Evolutionary conservation across 768 basidiomycete genomes (phyloP), one percentile per base, ranked within the genome.

Genomic region (Rossbeevera mucosa): DNA sequence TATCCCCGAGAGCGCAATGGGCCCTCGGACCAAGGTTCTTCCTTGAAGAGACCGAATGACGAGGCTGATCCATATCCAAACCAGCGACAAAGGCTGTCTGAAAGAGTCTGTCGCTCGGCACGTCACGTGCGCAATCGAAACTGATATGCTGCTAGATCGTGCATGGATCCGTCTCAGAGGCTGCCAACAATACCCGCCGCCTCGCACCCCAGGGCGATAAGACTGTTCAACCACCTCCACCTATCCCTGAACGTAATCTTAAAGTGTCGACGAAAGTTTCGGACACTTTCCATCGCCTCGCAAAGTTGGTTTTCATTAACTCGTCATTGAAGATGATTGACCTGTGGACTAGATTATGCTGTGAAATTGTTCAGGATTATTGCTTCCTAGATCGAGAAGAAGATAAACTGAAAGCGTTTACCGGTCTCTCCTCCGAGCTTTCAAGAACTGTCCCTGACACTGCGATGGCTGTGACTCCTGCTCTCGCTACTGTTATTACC

Each of bases 391-490:
- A 73, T 40, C 70, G 64, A 51, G 79, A 79, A 57, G 76, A 74
- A 53, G 68, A 72, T 47, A 80, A 78, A 59, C 56, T 77, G 33
- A 70, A 75, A 53, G 76, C 76, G 2, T 81, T 77, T 53, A 77
- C 72, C 3, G 74, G 76, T 29, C 67, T 82, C 44, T 78, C 78
- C 7, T 64, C 74, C 33, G 71, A 76, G 14, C 68, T 82, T 26
- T 74, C 78, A 13, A 73, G 71, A 54, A 71, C 76, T 33, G 75
- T 77, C 29, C 59, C 69, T 5, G 65, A 72, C 4, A 73, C 74
- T n/a, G 72, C 74, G 16, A 67, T 66, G 52, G 64, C 72, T 11
- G 71, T 80, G 25, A 71, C 72, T 3, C 74, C 80, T 18, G 66
- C 76, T 30, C 71, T 82, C 21, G 73, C 77, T 20, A 72, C 75